A percentile compares a stretch with the other conserved stretches of the same genome.
Conservation (phyloP, 208 protist species). For the Novymonas esmeraldas region DNA sequence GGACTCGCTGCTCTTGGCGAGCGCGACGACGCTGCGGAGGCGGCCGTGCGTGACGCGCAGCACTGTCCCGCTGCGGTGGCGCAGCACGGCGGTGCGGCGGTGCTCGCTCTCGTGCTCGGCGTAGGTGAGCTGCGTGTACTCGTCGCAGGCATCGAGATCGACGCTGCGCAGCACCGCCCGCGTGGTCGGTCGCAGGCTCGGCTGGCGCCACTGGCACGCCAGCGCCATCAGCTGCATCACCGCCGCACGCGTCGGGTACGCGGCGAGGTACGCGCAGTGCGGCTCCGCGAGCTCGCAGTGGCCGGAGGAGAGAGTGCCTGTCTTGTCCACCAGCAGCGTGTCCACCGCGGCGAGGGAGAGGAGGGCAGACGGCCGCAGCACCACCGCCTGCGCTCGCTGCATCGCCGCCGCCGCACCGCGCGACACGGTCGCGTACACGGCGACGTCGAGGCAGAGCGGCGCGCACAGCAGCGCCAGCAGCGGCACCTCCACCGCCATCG, state of each 20-base stretch:
- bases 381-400: constrained; percentile 78
- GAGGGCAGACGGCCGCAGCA: constrained; percentile 85
- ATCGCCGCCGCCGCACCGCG: constrained; percentile 78
- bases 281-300: constrained; percentile 59
- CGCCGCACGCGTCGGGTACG: constrained; percentile 37
- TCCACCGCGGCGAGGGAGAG: constrained; percentile 62
- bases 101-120: constrained; percentile 23
- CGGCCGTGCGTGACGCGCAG: constrained; percentile 78
- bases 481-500: constrained; percentile 35
- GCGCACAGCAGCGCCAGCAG: constrained; percentile 32
- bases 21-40: constrained; percentile 54
- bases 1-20: constrained; percentile 35
- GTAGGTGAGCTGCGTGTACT: constrained; percentile 52
- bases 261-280: constrained; percentile 37
- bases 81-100: constrained; percentile 55
- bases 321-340: constrained; percentile 89
- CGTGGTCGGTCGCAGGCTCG: constrained; percentile 59
- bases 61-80: constrained; percentile 43
- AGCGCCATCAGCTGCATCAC: constrained; percentile 67
- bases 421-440: constrained; percentile 53
- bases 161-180: constrained; percentile 63
- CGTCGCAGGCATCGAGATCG: constrained; percentile 61
- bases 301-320: constrained; percentile 92
- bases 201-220: constrained; percentile 76
- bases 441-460: constrained; percentile 49